Conservation (phyloP, 176 grass and related monocot species). For the Carex kokanica region DNA sequence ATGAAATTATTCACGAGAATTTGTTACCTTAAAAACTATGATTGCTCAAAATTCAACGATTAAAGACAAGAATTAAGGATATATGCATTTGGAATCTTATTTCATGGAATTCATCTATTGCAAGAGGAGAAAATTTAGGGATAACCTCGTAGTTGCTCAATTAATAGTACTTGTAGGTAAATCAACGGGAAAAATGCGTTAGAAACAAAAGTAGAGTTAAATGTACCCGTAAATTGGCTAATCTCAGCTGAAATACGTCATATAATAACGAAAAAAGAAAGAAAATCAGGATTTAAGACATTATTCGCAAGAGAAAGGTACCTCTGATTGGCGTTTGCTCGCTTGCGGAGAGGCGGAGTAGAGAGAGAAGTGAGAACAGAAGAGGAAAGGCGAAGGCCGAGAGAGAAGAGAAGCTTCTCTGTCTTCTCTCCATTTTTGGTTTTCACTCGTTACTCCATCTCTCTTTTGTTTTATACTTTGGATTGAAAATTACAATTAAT, state of each 20-base stretch:
- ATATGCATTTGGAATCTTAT: background rate
- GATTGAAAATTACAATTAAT: background rate
- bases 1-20: background rate
- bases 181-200: background rate
- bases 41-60: background rate
- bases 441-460: background rate
- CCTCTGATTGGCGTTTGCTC: constrained; percentile 28
- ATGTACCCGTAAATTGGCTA: background rate
- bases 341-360: background rate
- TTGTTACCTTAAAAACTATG: background rate
- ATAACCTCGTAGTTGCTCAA: background rate
- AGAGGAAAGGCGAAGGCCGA: background rate
- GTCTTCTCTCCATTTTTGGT: background rate
- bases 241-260: background rate
- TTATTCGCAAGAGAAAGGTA: background rate
- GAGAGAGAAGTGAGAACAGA: constrained; percentile 2
- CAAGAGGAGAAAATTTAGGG: background rate
- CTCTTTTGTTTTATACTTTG: background rate
- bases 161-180: background rate
- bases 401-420: background rate
- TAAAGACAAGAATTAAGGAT: background rate
- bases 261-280: background rate
- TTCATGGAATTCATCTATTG: background rate
- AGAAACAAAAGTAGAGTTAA: background rate
- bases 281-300: background rate